phyloP scores from a whole-genome alignment of 306 rosid genomes.

The Sesbania bispinosa region DNA sequence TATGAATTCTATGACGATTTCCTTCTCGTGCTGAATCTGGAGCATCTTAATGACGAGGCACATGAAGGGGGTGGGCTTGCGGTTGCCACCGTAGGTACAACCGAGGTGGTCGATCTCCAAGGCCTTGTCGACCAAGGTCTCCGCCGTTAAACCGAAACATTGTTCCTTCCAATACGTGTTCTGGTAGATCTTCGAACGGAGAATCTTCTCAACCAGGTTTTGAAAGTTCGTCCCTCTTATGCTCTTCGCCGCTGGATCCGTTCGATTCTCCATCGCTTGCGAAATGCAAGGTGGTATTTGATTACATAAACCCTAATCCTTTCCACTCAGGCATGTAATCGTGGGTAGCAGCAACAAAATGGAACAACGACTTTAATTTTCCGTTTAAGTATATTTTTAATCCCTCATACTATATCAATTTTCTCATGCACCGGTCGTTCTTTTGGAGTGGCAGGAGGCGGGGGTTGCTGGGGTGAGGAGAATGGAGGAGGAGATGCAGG shows the following conservation, averaged over 20 bases:
- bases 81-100: slow-evolving; percentile 88
- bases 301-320: slow-evolving; percentile 26
- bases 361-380: too few species aligned
- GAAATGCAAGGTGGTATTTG: neutral
- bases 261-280: slow-evolving; percentile 79
- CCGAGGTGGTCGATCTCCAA: slow-evolving; percentile 98
- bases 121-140: slow-evolving; percentile 92
- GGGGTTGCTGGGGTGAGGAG: too few species aligned
- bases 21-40: slow-evolving; percentile 98
- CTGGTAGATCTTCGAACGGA: slow-evolving; percentile 94
- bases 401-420: too few species aligned
- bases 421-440: too few species aligned
- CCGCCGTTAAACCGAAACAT: slow-evolving; percentile 96
- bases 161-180: slow-evolving; percentile 96
- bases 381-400: too few species aligned
- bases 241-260: slow-evolving; percentile 93
- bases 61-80: slow-evolving; percentile 93
- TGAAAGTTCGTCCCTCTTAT: slow-evolving; percentile 95
- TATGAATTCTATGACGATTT: slow-evolving; percentile 91
- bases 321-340: neutral
- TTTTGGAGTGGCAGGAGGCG: too few species aligned
- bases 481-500: too few species aligned
- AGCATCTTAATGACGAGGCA: slow-evolving; percentile 97
- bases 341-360: neutral
- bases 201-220: slow-evolving; percentile 89